Percentiles rank a stretch among this genome's conserved stretches.
Evolutionary conservation across 1,284 basidiomycete species (phyloP).

Genomic region (Malassezia sp.): DNA sequence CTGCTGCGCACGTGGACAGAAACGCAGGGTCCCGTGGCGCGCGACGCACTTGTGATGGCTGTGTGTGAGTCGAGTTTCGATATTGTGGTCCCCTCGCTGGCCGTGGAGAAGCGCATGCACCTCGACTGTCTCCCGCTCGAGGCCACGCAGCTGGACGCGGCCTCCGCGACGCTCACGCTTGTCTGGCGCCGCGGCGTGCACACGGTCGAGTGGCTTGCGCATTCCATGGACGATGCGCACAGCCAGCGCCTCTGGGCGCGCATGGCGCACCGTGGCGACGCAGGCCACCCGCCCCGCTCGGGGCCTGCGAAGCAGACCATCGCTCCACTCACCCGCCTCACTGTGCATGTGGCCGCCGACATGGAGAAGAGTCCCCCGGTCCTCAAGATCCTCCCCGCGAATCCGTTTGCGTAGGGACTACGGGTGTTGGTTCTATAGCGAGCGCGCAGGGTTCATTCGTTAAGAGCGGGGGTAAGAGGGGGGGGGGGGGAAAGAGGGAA

Average conservation of each 20-base stretch:
- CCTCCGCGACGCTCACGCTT: slow-evolving; percentile 72
- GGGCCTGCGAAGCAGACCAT: slow-evolving; percentile 28
- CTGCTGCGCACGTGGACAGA: slow-evolving; percentile 76
- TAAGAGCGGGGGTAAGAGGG: too few species aligned
- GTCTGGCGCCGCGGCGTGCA: slow-evolving; percentile 56
- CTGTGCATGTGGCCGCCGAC: slow-evolving; percentile 35
- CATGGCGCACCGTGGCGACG: slow-evolving; percentile 1
- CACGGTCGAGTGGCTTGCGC: slow-evolving; percentile 84
- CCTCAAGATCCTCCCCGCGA: slow-evolving; percentile 25
- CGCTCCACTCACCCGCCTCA: slow-evolving; percentile 27
- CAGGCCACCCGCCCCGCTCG: too few species aligned
- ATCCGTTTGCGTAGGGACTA: not conserved
- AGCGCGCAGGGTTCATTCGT: not conserved
- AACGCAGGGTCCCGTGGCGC: not conserved
- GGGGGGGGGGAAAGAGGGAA: too few species aligned
- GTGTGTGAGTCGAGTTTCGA: slow-evolving; percentile 94
- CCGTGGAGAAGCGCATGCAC: slow-evolving; percentile 95
- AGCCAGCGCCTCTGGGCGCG: slow-evolving; percentile 27
- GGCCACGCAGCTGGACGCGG: slow-evolving; percentile 90
- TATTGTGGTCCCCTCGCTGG: slow-evolving; percentile 81
- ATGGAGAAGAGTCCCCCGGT: slow-evolving; percentile 41
- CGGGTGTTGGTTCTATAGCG: too few species aligned
- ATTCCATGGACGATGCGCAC: slow-evolving; percentile 62
- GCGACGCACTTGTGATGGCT: slow-evolving; percentile 72
- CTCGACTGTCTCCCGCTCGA: slow-evolving; percentile 83